A percentile compares a stretch with the other conserved stretches of the same genome.
These are phyloP conservation scores for Magnaporthiopsis incrustans DNA, from an alignment of 2,329 filamentous ascomycete genomes.

Conservation along the genomic window DNA sequence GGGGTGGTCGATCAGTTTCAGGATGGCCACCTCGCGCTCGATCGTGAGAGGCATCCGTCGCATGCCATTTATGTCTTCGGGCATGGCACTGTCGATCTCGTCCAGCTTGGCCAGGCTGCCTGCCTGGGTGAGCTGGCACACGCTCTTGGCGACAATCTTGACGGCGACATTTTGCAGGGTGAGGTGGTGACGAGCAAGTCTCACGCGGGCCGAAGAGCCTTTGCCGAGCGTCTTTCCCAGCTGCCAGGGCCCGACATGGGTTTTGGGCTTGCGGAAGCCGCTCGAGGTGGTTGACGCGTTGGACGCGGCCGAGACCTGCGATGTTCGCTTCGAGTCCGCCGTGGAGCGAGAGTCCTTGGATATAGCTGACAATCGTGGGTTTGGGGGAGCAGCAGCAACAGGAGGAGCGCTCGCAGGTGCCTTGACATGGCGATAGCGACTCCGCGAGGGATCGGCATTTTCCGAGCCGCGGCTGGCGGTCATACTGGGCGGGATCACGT, in stretches of 20 bases:
- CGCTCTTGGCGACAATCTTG: slow-evolving; percentile 87
- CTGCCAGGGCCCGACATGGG: slow-evolving; percentile 88
- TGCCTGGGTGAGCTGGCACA: slow-evolving; percentile 72
- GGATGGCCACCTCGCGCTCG: slow-evolving; percentile 90
- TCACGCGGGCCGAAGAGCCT: slow-evolving; percentile 81
- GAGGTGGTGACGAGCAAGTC: slow-evolving; percentile 70
- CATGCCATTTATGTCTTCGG: slow-evolving; percentile 48
- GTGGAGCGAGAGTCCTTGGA: slow-evolving; percentile 21
- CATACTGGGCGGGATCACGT: neutral
- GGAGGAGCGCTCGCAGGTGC: neutral
- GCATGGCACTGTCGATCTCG: slow-evolving; percentile 55
- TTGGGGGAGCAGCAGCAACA: neutral
- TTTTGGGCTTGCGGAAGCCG: slow-evolving; percentile 37
- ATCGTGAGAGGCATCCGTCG: slow-evolving; percentile 78
- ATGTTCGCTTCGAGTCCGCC: slow-evolving; percentile 26
- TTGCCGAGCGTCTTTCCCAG: slow-evolving; percentile 83
- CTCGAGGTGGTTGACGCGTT: slow-evolving; percentile 18
- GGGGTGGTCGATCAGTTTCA: slow-evolving; percentile 91
- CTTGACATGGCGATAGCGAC: neutral
- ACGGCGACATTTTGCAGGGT: slow-evolving; percentile 81
- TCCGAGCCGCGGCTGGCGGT: neutral
- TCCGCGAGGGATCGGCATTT: neutral
- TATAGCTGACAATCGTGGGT: slow-evolving; percentile 22
- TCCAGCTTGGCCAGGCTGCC: slow-evolving; percentile 80
- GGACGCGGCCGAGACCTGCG: slow-evolving; percentile 29